Base-by-base conservation (phyloP, 192 early-diverging fungal species). In the Rhizophagus clarus region DNA sequence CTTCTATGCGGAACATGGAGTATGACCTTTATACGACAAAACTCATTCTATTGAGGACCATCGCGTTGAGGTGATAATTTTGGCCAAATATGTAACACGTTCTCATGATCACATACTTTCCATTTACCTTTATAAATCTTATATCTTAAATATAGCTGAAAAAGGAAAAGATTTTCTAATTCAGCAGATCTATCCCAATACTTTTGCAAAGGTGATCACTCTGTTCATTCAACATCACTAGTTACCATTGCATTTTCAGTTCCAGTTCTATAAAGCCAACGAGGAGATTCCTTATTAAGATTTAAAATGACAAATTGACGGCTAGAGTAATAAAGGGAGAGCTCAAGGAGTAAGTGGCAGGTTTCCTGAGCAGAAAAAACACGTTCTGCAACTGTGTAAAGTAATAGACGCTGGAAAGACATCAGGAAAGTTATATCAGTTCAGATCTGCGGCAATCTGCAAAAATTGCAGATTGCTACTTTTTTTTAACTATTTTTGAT, bases 1-100 rank as follows among this genome's bases (percentile, higher is more conserved):
- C n/a, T n/a, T n/a, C n/a, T n/a, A n/a, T n/a, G 15, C n/a, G n/a
- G n/a, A 51, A 72, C 42, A 72, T 72, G 69, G 9, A 71, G 69
- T n/a, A 71, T 5, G 24, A 40, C 69, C 32, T 71, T 71, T 15
- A 40, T 3, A 20, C 20, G n/a, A 15, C 69, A 71, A 14, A 71
- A 71, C 31, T 40, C 34, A 42, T 71, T 6, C 32, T 26, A 63
- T 26, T 26, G n/a, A 24, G 62, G n/a, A n/a, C n/a, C n/a, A n/a
- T n/a, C n/a, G n/a, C n/a, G n/a, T n/a, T n/a, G n/a, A n/a, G n/a
- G n/a, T n/a, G n/a, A n/a, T n/a, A n/a, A n/a, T n/a, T n/a, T n/a
- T n/a, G n/a, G n/a, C n/a, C n/a, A n/a, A n/a, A n/a, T n/a, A n/a
- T n/a, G n/a, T n/a, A n/a, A n/a, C n/a, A n/a, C n/a, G n/a, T n/a